Base-by-base conservation (phyloP, 345 rosid genomes). In the Kernera saxatilis region DNA sequence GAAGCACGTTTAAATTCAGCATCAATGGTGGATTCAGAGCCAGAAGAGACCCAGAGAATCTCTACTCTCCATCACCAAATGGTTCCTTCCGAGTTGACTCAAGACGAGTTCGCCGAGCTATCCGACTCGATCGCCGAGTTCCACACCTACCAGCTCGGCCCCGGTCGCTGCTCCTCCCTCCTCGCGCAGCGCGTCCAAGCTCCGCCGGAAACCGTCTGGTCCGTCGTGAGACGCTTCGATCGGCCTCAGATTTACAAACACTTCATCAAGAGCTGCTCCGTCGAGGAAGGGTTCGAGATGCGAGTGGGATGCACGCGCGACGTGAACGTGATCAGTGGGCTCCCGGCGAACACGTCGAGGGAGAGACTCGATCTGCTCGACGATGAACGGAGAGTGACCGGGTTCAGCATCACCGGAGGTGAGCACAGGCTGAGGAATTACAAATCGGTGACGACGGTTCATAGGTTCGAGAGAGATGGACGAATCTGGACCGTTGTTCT, bases 351-450 rank as follows among this genome's bases (percentile, higher is more conserved):
- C 1, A 90, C 97, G 43, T 84, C 90, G 36, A 75, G 87, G n/a
- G 94, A 90, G 84, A 74, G 94, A 50, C 80, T 90, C 0, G 97
- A 90, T 75, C 39, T 85, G 0, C 74, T 90, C 4, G 92, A 90
- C 71, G 94, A 88, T 1, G 85, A 80, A 8, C 82, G 90, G 45
- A 65, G 21, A 8, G 84, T 90, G 43, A 82, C 86, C 0, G 92
- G 94, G 27, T 88, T 90, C 53, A 88, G 86, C 70, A 82, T 88
- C 7, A 81, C 69, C 29, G 97, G 97, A 18, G 97, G 97, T 1
- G 92, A 90, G 46, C 97, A 90, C 30, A 62, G 97, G 73, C 78
- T 93, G 60, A 79, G 81, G 74, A 93, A 93, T 70, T 90, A 90
- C 85, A 81, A 88, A 69, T 84, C 97, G 22, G 90, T 84, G 12